A percentile compares a stretch with the other conserved stretches of the same genome.
These are phyloP conservation scores for Candida chauliodis DNA, from an alignment of 805 yeast species.

Conservation along the genomic window DNA sequence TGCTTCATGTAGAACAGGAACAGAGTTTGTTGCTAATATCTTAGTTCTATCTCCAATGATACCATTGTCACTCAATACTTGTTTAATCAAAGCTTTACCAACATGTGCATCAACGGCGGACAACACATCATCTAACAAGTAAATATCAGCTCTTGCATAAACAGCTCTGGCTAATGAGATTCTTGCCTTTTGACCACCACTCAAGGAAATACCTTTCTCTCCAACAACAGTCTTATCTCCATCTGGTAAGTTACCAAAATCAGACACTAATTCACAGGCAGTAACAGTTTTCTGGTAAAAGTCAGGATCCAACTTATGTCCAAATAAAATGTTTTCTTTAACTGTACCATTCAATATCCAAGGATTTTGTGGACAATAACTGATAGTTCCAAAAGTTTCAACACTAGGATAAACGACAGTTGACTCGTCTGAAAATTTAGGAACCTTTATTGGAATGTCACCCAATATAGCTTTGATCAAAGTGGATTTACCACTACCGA, in stretches of 20 bases:
- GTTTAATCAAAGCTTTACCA: slow-evolving; percentile 29
- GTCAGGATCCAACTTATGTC: slow-evolving; percentile 27
- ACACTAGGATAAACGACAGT: slow-evolving; percentile 11
- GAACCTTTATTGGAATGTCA: slow-evolving; percentile 19
- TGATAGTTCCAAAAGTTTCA: slow-evolving; percentile 29
- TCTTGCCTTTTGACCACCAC: slow-evolving; percentile 44
- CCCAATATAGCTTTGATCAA: slow-evolving; percentile 34
- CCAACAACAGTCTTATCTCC: slow-evolving; percentile 43
- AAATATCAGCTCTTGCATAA: slow-evolving; percentile 37
- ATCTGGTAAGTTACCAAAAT: slow-evolving; percentile 34
- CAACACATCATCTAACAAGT: slow-evolving; percentile 38
- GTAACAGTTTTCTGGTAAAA: slow-evolving; percentile 30
- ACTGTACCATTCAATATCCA: slow-evolving; percentile 41
- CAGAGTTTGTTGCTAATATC: slow-evolving; percentile 38
- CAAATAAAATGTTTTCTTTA: slow-evolving; percentile 38
- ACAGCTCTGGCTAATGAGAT: slow-evolving; percentile 41
- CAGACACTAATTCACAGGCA: slow-evolving; percentile 36
- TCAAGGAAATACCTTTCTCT: slow-evolving; percentile 40
- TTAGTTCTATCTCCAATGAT: slow-evolving; percentile 31
- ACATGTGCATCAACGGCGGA: slow-evolving; percentile 45
- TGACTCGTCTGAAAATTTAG: slow-evolving; percentile 12
- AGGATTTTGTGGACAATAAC: slow-evolving; percentile 39
- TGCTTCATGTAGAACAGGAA: slow-evolving; percentile 33
- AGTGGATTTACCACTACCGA: slow-evolving; percentile 40
- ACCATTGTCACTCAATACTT: slow-evolving; percentile 30